These are phyloP conservation scores for Leucosporidium creatinivorum DNA, from an alignment of 768 basidiomycete genomes.

Conservation along the genomic window DNA sequence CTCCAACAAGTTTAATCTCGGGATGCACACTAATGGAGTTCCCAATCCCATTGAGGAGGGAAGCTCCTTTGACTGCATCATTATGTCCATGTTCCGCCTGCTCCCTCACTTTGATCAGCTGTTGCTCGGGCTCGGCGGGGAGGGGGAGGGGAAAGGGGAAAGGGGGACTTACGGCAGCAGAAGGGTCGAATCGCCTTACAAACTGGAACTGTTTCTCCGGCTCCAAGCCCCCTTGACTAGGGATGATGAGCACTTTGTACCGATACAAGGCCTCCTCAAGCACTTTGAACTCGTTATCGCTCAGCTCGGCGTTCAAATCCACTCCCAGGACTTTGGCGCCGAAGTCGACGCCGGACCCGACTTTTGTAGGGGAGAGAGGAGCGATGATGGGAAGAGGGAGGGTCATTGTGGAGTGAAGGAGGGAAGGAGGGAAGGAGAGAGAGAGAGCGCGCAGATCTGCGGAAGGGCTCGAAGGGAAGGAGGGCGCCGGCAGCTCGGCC, in stretches of 20 bases:
- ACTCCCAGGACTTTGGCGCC: not conserved
- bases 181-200: not conserved
- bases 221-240: not conserved
- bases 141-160: too few species aligned
- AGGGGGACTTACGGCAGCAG: not conserved
- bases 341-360: not conserved
- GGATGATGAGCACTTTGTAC: constrained; percentile 5
- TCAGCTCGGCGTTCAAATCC: not conserved
- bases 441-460: too few species aligned
- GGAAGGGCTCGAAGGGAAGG: too few species aligned
- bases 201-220: not conserved
- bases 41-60: constrained; percentile 6
- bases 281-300: not conserved
- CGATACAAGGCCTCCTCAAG: constrained; percentile 8
- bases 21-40: not conserved
- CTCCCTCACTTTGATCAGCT: too few species aligned
- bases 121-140: too few species aligned
- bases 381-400: not conserved
- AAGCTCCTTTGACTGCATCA: not conserved
- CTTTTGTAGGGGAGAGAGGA: not conserved
- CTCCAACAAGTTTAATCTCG: constrained; percentile 8
- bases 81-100: constrained; percentile 4
- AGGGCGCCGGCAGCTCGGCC: too few species aligned
- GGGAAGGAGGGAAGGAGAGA: not conserved
- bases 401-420: not conserved